A percentile compares a stretch with the other conserved stretches of the same genome.
Conservation (phyloP, 805 yeast genomes). For the Candida oleophila region DNA sequence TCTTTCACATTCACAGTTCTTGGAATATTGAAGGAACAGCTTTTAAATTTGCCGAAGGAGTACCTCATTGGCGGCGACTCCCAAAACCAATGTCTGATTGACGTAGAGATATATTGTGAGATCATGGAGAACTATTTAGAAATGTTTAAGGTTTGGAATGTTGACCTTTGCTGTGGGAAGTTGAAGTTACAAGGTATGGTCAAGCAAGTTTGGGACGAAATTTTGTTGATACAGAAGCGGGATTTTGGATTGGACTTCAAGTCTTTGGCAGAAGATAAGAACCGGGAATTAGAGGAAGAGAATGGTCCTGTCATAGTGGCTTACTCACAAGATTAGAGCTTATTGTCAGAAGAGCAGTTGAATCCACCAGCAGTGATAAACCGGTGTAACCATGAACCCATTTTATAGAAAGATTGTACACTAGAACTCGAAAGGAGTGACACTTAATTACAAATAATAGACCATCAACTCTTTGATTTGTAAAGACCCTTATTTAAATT, state of each 20-base stretch:
- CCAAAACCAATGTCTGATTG: constrained; percentile 17
- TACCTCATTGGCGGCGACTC: constrained; percentile 22
- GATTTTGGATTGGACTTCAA: constrained; percentile 13
- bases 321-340: constrained; percentile 4
- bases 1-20: constrained; percentile 31
- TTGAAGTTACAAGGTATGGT: constrained; percentile 18
- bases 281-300: constrained; percentile 12
- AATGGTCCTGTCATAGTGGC: constrained; percentile 22
- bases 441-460: too few species aligned
- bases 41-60: constrained; percentile 41
- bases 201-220: constrained; percentile 15
- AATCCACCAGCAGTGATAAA: too few species aligned
- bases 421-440: too few species aligned
- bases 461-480: too few species aligned
- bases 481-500: not conserved
- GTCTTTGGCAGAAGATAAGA: constrained; percentile 6
- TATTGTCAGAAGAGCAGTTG: too few species aligned
- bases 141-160: constrained; percentile 1
- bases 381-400: too few species aligned
- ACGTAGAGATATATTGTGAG: constrained; percentile 13
- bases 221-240: constrained; percentile 7
- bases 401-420: too few species aligned
- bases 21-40: constrained; percentile 30
- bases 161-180: constrained; percentile 16
- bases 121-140: constrained; percentile 16